Conservation (phyloP, 2,329 filamentous ascomycete species). For the Penicillium frequentans region DNA sequence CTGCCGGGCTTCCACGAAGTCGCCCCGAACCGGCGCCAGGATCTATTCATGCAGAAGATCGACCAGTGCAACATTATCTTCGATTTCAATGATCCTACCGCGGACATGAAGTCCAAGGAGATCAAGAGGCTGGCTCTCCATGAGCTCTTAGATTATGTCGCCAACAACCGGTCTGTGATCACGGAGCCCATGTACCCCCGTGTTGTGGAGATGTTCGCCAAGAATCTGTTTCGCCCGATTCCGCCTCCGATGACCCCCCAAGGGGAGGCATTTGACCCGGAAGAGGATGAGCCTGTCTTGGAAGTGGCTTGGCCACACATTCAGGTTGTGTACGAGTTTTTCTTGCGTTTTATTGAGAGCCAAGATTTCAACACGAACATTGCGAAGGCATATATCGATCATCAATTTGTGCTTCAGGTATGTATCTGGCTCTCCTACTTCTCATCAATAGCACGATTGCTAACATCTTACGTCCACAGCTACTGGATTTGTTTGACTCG, state of each 20-base stretch:
- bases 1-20: slow-evolving; percentile 97
- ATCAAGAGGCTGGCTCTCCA: slow-evolving; percentile 96
- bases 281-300: slow-evolving; percentile 96
- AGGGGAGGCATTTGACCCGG: slow-evolving; percentile 95
- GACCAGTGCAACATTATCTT: slow-evolving; percentile 99
- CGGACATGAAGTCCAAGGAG: slow-evolving; percentile 99
- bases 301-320: slow-evolving; percentile 99
- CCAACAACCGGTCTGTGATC: slow-evolving; percentile 97
- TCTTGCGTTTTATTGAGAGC: slow-evolving; percentile 97
- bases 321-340: slow-evolving; percentile 99
- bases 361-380: slow-evolving; percentile 99
- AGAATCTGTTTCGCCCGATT: slow-evolving; percentile 96
- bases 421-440: slow-evolving; percentile 10
- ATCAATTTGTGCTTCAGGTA: slow-evolving; percentile 87
- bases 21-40: slow-evolving; percentile 87
- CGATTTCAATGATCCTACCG: slow-evolving; percentile 97
- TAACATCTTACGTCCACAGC: slow-evolving; percentile 44
- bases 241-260: slow-evolving; percentile 97
- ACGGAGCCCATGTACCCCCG: slow-evolving; percentile 98
- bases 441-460: not conserved
- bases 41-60: slow-evolving; percentile 99
- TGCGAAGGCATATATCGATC: slow-evolving; percentile 97
- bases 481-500: slow-evolving; percentile 97
- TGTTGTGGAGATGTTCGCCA: slow-evolving; percentile 98
- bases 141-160: slow-evolving; percentile 95